A percentile compares a stretch with the other conserved stretches of the same genome.
Evolutionary conservation across 305 asterid species (phyloP).

Genomic region (Fraxinus velutina): DNA sequence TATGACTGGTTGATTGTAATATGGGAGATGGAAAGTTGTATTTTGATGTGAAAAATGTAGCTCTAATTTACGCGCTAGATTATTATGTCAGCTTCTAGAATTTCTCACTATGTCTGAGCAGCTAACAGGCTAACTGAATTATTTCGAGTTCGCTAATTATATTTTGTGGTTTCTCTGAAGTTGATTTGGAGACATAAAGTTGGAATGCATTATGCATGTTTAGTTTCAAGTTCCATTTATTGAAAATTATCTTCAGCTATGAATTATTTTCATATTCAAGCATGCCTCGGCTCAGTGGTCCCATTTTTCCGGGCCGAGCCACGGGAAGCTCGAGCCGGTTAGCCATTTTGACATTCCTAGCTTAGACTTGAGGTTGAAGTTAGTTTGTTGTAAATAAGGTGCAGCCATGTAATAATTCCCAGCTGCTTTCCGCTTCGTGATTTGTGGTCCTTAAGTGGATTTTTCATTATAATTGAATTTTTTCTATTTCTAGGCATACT

Average conservation of each 20-base stretch:
- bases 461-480: neutral
- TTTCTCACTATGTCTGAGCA: neutral
- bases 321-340: no score
- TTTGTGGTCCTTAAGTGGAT: slow-evolving; percentile 32
- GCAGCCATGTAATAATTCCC: neutral
- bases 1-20: slow-evolving; percentile 18
- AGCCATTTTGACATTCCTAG: neutral
- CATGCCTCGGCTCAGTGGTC: neutral
- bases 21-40: neutral
- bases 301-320: no score
- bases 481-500: neutral
- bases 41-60: slow-evolving; percentile 21
- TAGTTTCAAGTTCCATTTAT: neutral
- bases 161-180: neutral
- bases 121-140: neutral
- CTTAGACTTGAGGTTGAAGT: neutral
- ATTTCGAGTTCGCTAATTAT: neutral
- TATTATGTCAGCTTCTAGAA: neutral
- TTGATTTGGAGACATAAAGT: neutral
- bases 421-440: slow-evolving; percentile 42
- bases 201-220: neutral
- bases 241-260: neutral
- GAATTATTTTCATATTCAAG: neutral
- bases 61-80: slow-evolving; percentile 30
- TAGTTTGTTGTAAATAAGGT: neutral